A percentile compares a stretch with the other conserved stretches of the same genome.
These are phyloP conservation scores for Phaeosphaeriaceae sp. DNA, from an alignment of 2,329 filamentous ascomycete genomes.

Conservation along the genomic window DNA sequence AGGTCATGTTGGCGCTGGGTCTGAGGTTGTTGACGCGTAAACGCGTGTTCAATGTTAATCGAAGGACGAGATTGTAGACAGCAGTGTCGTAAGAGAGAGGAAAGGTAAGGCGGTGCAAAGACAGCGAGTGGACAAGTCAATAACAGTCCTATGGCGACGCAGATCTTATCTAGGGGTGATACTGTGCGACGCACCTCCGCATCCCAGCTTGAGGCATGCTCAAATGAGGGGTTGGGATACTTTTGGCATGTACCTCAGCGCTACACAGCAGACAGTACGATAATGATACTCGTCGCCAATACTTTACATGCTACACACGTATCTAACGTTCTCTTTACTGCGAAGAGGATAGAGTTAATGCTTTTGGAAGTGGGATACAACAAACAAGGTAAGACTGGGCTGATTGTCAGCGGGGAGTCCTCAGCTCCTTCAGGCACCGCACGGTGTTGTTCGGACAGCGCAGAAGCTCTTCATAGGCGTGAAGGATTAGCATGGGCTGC, in stretches of 20 bases:
- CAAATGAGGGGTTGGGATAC: constrained; percentile 6
- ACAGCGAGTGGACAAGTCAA: background rate
- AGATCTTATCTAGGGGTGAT: constrained; percentile 1
- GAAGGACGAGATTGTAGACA: background rate
- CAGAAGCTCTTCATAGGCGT: background rate
- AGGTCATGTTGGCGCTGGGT: constrained; percentile 41
- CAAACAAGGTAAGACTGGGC: background rate
- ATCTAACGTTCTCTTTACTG: background rate
- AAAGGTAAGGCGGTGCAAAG: background rate
- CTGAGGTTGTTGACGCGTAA: constrained; percentile 3
- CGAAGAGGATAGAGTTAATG: background rate
- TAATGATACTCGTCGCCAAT: constrained; percentile 2
- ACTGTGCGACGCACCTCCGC: constrained; percentile 5
- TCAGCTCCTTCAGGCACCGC: background rate
- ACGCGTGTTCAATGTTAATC: background rate
- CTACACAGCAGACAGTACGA: background rate
- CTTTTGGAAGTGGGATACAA: background rate
- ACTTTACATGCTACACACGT: background rate
- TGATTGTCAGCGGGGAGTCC: background rate
- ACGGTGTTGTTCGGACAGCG: background rate
- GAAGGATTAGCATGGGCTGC: background rate
- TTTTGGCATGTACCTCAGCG: constrained; percentile 1
- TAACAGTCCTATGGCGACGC: background rate
- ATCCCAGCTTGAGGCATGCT: constrained; percentile 5
- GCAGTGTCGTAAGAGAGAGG: background rate